Percentiles rank a stretch among this genome's conserved stretches.
These are phyloP conservation scores for Globisporangium ultimum DNA, from an alignment of 352 stramenopile species.

Conservation along the genomic window DNA sequence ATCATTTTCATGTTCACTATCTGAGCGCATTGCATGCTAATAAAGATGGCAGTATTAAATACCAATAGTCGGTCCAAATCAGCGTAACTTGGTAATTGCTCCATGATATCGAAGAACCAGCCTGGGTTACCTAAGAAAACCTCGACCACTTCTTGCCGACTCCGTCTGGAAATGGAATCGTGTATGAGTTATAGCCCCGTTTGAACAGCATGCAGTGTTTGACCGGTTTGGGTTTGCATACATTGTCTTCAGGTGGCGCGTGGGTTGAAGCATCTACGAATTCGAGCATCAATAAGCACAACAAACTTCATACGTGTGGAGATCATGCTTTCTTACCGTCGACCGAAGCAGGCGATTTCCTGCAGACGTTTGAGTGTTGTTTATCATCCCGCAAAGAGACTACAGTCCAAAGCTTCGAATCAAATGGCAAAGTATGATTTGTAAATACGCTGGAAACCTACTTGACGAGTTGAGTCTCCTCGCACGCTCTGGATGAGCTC, in stretches of 20 bases:
- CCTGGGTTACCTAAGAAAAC: conserved; percentile 77
- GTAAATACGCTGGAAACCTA: conserved; percentile 12
- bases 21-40: background rate
- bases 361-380: conserved; percentile 73
- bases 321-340: conserved; percentile 35
- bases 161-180: conserved; percentile 33
- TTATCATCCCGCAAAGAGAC: conserved; percentile 76
- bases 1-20: background rate
- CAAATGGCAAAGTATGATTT: background rate
- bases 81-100: conserved; percentile 65
- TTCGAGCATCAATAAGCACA: no score
- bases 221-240: conserved; percentile 14
- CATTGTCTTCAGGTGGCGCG: conserved; percentile 80
- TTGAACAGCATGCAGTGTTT: no score
- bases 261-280: conserved; percentile 75
- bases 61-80: conserved; percentile 79
- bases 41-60: background rate
- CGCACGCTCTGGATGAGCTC: conserved; percentile 64
- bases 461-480: conserved; percentile 51
- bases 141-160: conserved; percentile 64
- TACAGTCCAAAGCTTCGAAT: conserved; percentile 14
- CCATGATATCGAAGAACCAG: conserved; percentile 80
- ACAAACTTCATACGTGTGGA: background rate
- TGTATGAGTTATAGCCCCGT: background rate
- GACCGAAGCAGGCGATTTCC: conserved; percentile 74